A percentile compares a stretch with the other conserved stretches of the same genome.
These are phyloP conservation scores for Aureobasidium sp. DNA, from an alignment of 2,329 filamentous ascomycete genomes.

Conservation along the genomic window DNA sequence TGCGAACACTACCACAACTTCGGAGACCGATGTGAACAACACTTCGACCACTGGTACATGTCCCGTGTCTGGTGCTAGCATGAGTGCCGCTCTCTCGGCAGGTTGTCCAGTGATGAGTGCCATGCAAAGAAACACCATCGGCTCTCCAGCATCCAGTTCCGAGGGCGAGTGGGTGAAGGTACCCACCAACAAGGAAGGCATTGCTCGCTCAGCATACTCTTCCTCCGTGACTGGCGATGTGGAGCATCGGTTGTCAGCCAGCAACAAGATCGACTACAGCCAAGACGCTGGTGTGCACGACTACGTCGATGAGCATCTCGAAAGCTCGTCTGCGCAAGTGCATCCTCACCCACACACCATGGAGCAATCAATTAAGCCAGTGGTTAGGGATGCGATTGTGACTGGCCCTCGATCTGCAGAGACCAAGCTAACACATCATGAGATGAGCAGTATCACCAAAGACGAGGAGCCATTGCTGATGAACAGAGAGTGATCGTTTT, in stretches of 20 bases:
- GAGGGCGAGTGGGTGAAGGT: constrained; percentile 6
- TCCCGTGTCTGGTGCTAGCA: constrained; percentile 4
- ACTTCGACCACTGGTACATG: background rate
- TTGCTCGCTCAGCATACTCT: constrained; percentile 19
- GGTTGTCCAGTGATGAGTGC: constrained; percentile 7
- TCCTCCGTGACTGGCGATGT: constrained; percentile 20
- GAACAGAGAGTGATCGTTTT: constrained; percentile 11
- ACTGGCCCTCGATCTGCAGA: constrained; percentile 25
- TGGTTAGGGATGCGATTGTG: constrained; percentile 30
- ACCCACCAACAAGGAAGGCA: background rate
- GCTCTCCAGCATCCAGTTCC: background rate
- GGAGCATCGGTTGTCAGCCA: constrained; percentile 13
- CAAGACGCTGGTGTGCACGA: constrained; percentile 19
- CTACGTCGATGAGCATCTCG: constrained; percentile 26
- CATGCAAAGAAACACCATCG: background rate
- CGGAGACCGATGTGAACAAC: background rate
- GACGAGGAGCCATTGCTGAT: constrained; percentile 30
- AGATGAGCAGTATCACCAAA: constrained; percentile 28
- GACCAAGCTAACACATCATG: constrained; percentile 28
- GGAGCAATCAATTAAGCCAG: constrained; percentile 26
- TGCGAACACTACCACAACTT: background rate
- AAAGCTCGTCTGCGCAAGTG: constrained; percentile 22
- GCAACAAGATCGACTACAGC: constrained; percentile 19
- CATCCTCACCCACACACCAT: constrained; percentile 29
- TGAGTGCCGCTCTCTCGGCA: constrained; percentile 4